Conservation (phyloP, 2,329 filamentous ascomycete genomes). For the Echinosphaeria canescens region DNA sequence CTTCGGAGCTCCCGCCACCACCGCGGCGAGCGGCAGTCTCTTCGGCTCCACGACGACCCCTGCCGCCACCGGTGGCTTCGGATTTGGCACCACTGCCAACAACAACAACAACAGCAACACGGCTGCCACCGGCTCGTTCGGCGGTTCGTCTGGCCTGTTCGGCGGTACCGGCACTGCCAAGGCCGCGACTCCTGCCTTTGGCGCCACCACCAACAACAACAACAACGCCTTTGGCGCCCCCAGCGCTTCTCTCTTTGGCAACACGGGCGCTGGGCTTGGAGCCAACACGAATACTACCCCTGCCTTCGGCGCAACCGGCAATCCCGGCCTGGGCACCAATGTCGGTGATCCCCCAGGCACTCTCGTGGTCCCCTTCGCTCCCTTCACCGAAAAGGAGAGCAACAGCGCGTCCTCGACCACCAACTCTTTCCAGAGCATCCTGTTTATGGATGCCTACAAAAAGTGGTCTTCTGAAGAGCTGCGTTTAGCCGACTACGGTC, state of each 20-base stretch:
- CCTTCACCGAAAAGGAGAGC: slow-evolving; percentile 53
- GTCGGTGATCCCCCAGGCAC: slow-evolving; percentile 46
- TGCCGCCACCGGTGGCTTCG: slow-evolving; percentile 14
- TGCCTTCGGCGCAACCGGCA: slow-evolving; percentile 18
- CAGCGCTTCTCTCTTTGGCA: slow-evolving; percentile 27
- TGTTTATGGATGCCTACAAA: slow-evolving; percentile 60
- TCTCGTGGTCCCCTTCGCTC: slow-evolving; percentile 42
- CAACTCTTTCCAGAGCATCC: slow-evolving; percentile 57
- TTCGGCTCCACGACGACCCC: slow-evolving; percentile 20
- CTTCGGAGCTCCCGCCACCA: slow-evolving; percentile 23
- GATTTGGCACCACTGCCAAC: neutral
- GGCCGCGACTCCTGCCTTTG: neutral
- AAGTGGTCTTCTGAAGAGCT: slow-evolving; percentile 84
- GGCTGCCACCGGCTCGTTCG: slow-evolving; percentile 15
- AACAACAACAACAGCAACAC: too few species aligned
- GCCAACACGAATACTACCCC: slow-evolving; percentile 5
- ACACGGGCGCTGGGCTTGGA: slow-evolving; percentile 17
- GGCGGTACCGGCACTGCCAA: slow-evolving; percentile 1
- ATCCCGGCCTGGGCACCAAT: slow-evolving; percentile 26
- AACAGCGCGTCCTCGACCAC: slow-evolving; percentile 23
- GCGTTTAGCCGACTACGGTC: slow-evolving; percentile 67
- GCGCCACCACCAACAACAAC: slow-evolving; percentile 9
- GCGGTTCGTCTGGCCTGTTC: neutral
- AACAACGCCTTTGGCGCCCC: slow-evolving; percentile 16
- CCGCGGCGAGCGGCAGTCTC: slow-evolving; percentile 17